phyloP scores from a whole-genome alignment of 2,329 filamentous ascomycete genomes.

The Chrysoporthe puriensis region DNA sequence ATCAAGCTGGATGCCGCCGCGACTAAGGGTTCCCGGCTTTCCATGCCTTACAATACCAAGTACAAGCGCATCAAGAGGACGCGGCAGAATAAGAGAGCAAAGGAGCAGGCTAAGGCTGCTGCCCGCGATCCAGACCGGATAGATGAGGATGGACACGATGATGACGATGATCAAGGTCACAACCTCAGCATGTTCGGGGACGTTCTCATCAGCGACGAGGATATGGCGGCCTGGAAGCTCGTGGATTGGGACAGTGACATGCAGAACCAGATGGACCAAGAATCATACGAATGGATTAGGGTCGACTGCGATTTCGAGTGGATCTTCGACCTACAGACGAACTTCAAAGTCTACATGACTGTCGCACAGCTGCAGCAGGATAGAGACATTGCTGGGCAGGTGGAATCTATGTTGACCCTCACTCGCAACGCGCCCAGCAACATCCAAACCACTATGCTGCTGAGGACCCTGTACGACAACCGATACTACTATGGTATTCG shows the following conservation, averaged over 20 bases:
- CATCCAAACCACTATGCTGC: constrained; percentile 85
- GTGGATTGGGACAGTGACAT: constrained; percentile 89
- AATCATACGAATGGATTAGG: constrained; percentile 98
- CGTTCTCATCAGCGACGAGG: constrained; percentile 80
- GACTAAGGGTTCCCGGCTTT: constrained; percentile 72
- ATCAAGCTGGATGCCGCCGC: constrained; percentile 80
- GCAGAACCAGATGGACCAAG: constrained; percentile 88
- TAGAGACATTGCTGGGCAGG: constrained; percentile 89
- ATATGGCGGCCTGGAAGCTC: constrained; percentile 81
- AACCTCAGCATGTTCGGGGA: constrained; percentile 90
- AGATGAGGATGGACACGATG: constrained; percentile 57
- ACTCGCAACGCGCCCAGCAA: constrained; percentile 69
- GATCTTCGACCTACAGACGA: constrained; percentile 81
- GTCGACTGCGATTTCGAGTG: constrained; percentile 98
- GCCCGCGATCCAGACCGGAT: constrained; percentile 59
- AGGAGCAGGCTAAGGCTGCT: constrained; percentile 69
- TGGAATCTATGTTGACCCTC: constrained; percentile 77
- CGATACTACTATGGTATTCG: constrained; percentile 95
- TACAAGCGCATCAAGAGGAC: constrained; percentile 96
- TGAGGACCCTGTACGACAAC: constrained; percentile 85
- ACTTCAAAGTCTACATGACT: constrained; percentile 96
- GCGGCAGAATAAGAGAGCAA: constrained; percentile 62
- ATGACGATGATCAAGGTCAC: constrained; percentile 67
- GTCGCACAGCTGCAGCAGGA: constrained; percentile 97
- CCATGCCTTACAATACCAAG: constrained; percentile 98